Evolutionary conservation across 176 grass and related monocot genomes (phyloP).

Genomic region (Avena insularis): DNA sequence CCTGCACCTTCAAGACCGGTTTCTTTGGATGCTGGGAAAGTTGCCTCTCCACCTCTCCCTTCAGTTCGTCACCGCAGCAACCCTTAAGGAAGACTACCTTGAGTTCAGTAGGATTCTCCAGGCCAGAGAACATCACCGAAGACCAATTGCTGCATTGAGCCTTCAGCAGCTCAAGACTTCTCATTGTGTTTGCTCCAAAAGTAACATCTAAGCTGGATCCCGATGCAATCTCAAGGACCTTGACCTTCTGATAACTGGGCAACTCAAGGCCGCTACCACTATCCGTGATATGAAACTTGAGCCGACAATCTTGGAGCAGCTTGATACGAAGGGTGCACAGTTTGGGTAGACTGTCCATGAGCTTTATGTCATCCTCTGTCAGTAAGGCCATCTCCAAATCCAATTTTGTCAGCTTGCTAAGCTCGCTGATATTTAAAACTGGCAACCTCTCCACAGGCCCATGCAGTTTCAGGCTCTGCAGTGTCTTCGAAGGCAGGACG

Average conservation of each 20-base stretch:
- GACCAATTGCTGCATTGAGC: neutral
- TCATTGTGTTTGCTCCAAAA: fast-evolving
- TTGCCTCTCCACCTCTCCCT: neutral
- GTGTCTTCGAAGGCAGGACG: fast-evolving
- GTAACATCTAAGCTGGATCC: neutral
- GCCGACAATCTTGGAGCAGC: neutral
- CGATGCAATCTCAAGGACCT: neutral
- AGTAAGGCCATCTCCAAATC: neutral
- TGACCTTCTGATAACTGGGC: neutral
- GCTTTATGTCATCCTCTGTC: neutral
- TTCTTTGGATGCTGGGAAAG: neutral
- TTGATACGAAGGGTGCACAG: neutral
- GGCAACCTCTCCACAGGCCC: neutral
- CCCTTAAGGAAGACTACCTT: neutral
- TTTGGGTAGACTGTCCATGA: neutral
- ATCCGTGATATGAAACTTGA: too few species aligned
- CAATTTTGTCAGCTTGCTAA: neutral
- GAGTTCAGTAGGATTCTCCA: neutral
- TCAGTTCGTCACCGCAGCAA: neutral
- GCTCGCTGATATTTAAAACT: neutral
- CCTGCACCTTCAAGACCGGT: neutral
- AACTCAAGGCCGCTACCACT: too few species aligned
- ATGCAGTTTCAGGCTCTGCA: neutral
- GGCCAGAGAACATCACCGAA: neutral
- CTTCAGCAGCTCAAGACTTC: neutral